Base-by-base conservation (phyloP, 345 rosid genomes). In the Orychophragmus violaceus region DNA sequence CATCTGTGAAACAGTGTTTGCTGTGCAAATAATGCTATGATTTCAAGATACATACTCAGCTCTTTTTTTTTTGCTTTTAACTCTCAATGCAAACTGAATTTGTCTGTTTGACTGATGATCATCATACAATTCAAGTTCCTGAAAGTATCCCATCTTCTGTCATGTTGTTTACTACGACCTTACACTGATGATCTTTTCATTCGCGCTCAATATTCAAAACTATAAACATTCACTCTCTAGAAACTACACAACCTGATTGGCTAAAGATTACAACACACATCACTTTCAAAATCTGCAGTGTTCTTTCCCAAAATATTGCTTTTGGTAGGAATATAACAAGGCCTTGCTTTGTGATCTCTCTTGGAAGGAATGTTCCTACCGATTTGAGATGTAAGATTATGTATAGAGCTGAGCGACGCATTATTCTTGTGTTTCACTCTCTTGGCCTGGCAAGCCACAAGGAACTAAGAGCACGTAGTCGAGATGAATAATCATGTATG, bases 391-490 rank as follows among this genome's bases (percentile, higher is more conserved):
- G 49, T 44, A 50, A 25, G 30, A 52, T 30, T 42, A 44, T 67
- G 72, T 45, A 54, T 54, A 59, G 18, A 21, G 64, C 33, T 48
- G 64, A 36, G 32, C 24, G 52, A 30, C 25, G 36, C 27, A 13
- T 13, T 65, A 29, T 58, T 37, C 32, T 58, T 52, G 63, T 53
- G 19, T 62, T 67, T 88, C 84, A 94, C 76, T 94, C 99, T 79
- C 86, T 77, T 33, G 99, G 99, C 46, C 96, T 84, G 35, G 96
- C 99, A 45, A 94, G 90, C 99, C 99, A 94, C 12, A 94, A 87
- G 59, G 97, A 90, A 71, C 99, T 90, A 76, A 94, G 96, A 65
- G 99, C 97, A 6, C 97, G 95, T 52, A 94, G 77, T 54, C 99
- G 78, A 16, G 87, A 87, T 70, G 92, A 87, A 75, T 90, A 90